Percentiles rank a stretch among this genome's conserved stretches.
Conservation (phyloP, 495 filamentous ascomycete genomes). For the Talaromyces trachyspermus region DNA sequence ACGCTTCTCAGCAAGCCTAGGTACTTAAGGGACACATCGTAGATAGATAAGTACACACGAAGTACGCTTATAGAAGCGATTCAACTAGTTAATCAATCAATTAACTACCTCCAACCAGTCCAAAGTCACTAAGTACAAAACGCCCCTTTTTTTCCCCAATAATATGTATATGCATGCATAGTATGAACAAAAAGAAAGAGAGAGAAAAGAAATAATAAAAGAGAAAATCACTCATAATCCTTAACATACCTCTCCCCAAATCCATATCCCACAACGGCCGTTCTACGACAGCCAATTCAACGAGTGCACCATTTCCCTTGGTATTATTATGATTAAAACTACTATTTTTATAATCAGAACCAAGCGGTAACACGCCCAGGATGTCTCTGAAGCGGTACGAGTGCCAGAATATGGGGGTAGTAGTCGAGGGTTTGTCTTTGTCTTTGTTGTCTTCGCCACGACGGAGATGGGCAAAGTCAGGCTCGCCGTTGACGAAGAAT, state of each 20-base stretch:
- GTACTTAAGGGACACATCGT: no score
- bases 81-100: no score
- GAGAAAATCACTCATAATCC: conserved; percentile 52
- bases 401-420: conserved; percentile 51
- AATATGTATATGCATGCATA: no score
- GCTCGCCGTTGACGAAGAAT: conserved; percentile 25
- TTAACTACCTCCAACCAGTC: no score
- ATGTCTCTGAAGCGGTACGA: conserved; percentile 90
- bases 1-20: no score
- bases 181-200: no score
- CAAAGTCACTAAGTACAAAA: no score
- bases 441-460: conserved; percentile 9
- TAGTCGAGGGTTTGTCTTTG: background rate
- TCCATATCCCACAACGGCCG: conserved; percentile 80
- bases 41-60: no score
- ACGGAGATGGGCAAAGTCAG: conserved; percentile 27
- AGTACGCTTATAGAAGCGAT: no score
- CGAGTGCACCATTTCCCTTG: conserved; percentile 5
- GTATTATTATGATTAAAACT: conserved; percentile 16
- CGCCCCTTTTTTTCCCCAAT: no score
- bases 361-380: conserved; percentile 73
- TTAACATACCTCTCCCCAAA: conserved; percentile 65
- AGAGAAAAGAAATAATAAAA: no score
- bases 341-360: conserved; percentile 17
- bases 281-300: conserved; percentile 85